Conservation (phyloP, 108 stramenopile species). For the Cyclotella cryptica region DNA sequence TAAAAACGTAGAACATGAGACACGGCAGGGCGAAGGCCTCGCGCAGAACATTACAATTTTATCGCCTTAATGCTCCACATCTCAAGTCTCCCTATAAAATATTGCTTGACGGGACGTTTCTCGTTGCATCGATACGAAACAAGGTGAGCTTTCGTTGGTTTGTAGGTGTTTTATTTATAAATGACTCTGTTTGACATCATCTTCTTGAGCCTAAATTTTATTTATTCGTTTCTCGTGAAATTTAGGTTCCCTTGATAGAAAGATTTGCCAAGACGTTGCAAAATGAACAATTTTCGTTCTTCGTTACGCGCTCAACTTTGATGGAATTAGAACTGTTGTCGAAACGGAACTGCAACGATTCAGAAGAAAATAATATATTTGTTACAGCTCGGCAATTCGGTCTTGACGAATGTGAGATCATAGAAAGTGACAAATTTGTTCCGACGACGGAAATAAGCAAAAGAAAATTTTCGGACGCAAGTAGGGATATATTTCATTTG, state of each 20-base stretch:
- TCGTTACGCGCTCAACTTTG: conserved; percentile 59
- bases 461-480: conserved; percentile 51
- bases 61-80: conserved; percentile 68
- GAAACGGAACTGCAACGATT: conserved; percentile 18
- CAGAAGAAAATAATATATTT: conserved; percentile 34
- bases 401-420: conserved; percentile 65
- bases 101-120: conserved; percentile 79
- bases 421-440: conserved; percentile 33
- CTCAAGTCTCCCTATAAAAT: conserved; percentile 72
- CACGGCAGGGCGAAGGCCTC: conserved; percentile 88
- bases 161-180: background rate
- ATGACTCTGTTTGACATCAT: background rate
- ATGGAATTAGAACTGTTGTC: conserved; percentile 53
- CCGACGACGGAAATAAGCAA: conserved; percentile 19
- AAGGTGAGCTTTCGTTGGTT: conserved; percentile 42
- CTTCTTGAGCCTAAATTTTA: background rate
- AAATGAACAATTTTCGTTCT: conserved; percentile 40
- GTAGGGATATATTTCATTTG: conserved; percentile 45
- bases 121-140: conserved; percentile 68
- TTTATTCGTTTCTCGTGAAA: background rate
- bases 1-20: conserved; percentile 70
- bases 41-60: conserved; percentile 83
- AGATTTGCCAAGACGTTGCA: conserved; percentile 61
- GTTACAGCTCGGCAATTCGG: conserved; percentile 57
- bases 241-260: conserved; percentile 47